Evolutionary conservation across 192 early-diverging fungal species (phyloP), one percentile per base, ranked within the genome.

Genomic region (Backusella circina): DNA sequence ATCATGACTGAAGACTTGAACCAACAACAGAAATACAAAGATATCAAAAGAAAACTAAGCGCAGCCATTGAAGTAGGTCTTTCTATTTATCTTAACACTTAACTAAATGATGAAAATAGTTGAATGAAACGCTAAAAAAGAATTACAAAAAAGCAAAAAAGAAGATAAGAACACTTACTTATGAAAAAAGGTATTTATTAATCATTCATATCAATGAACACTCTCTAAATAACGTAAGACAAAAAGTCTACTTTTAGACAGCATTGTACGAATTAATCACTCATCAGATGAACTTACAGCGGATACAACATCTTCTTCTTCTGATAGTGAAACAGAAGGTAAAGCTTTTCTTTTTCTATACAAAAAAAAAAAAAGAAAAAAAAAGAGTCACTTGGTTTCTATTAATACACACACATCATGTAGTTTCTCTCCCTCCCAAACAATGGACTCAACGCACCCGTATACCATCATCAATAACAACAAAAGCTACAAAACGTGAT

Each of bases 1-100:
- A 75, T 41, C 9, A 80, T 82, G 8, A 9, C 8, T 12, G 54
- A 57, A 57, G 21, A 28, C 23, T 57, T 15, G 9, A 12, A 26
- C 54, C 54, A 61, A 3, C 77, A 84, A 30, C 77, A 84, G 26
- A 85, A 83, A 36, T 85, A 83, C 39, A 79, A 57, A 32, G 67
- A 69, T 28, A 61, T 84, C 16, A 83, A 86, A 70, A 64, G 79
- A 18, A 84, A 81, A 61, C 76, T 86, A 10, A 79, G 77, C 16
- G 77, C 78, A 23, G 80, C 75, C 5, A 51, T 83, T 51, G 67
- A 79, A 76, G 85, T 86, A 74, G 28, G 39, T 41, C 12, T 33
- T 37, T 36, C 10, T n/a, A 31, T 23, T 35, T 36, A 15, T 32
- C 36, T n/a, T n/a, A n/a, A n/a, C n/a, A n/a, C n/a, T n/a, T n/a